Conservation (phyloP, 2,329 filamentous ascomycete species). For the Exophiala mesophila region DNA sequence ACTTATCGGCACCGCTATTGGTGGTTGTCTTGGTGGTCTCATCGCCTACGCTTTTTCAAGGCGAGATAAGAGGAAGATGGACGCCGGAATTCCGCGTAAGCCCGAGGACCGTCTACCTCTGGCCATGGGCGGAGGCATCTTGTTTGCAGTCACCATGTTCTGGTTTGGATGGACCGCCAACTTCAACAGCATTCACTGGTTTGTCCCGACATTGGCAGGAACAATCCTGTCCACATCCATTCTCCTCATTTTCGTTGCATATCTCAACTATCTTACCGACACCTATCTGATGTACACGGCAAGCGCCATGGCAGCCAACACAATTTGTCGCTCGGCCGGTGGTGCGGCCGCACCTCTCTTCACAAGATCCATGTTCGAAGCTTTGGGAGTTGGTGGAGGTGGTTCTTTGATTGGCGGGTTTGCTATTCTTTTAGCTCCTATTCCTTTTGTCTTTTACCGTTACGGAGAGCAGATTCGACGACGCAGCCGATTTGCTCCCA, state of each 20-base stretch:
- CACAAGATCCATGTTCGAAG: constrained; percentile 42
- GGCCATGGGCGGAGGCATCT: constrained; percentile 46
- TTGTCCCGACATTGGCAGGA: constrained; percentile 44
- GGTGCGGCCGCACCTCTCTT: constrained; percentile 47
- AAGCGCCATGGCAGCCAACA: constrained; percentile 42
- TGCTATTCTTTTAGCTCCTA: constrained; percentile 40
- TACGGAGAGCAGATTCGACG: constrained; percentile 39
- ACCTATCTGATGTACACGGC: constrained; percentile 42
- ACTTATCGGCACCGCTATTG: constrained; percentile 49
- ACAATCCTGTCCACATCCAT: constrained; percentile 40
- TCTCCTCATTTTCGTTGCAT: constrained; percentile 38
- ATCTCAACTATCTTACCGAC: constrained; percentile 42
- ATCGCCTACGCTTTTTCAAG: constrained; percentile 26
- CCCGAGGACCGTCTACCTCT: constrained; percentile 45
- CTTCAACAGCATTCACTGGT: constrained; percentile 41
- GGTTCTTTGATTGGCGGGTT: constrained; percentile 44
- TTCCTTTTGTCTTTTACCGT: constrained; percentile 43
- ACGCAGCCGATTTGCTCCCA: constrained; percentile 46
- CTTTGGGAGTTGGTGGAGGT: constrained; percentile 46
- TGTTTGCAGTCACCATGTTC: constrained; percentile 54
- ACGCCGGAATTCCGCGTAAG: constrained; percentile 13
- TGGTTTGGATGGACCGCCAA: constrained; percentile 59
- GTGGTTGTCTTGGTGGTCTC: constrained; percentile 41
- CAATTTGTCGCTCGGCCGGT: constrained; percentile 43
- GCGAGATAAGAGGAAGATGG: constrained; percentile 16